Conservation (phyloP, 352 stramenopile species). For the Phytophthora kernoviae region DNA sequence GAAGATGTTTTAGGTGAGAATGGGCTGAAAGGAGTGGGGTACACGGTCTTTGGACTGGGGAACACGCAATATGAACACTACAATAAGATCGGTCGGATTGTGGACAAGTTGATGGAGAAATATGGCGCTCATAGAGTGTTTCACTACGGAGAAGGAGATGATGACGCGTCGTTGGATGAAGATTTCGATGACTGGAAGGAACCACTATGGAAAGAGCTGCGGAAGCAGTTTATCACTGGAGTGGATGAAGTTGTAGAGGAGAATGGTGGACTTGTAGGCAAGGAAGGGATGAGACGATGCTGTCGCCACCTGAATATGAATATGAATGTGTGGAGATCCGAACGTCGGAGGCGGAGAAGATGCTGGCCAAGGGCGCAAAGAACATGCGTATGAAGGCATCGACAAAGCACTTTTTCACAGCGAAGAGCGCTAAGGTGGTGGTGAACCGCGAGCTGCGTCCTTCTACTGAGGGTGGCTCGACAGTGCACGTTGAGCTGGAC, state of each 20-base stretch:
- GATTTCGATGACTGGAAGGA: constrained; percentile 97
- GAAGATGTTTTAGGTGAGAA: constrained; percentile 21
- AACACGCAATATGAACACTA: constrained; percentile 99
- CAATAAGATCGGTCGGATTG: constrained; percentile 95
- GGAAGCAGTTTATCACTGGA: constrained; percentile 62
- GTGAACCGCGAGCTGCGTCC: constrained; percentile 92
- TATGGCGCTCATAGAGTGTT: constrained; percentile 88
- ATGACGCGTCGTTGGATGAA: constrained; percentile 94
- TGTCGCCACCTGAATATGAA: constrained; percentile 57
- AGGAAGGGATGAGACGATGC: constrained; percentile 13
- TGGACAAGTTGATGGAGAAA: constrained; percentile 88
- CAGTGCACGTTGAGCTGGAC: constrained; percentile 91
- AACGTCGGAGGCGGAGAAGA: constrained; percentile 18
- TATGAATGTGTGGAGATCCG: constrained; percentile 61
- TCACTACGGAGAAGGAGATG: constrained; percentile 95
- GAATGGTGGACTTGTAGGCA: not conserved
- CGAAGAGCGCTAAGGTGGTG: constrained; percentile 81
- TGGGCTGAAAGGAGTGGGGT: constrained; percentile 77
- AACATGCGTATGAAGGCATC: constrained; percentile 69
- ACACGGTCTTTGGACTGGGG: constrained; percentile 97
- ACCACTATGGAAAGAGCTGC: constrained; percentile 83
- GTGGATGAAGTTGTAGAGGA: constrained; percentile 27
- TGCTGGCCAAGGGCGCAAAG: constrained; percentile 10
- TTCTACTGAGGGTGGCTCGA: constrained; percentile 79
- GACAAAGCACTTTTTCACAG: constrained; percentile 92